Percentiles rank a stretch among this genome's conserved stretches.
Evolutionary conservation across 1,284 basidiomycete genomes (phyloP).

Genomic region (Mycosarcoma maydis): DNA sequence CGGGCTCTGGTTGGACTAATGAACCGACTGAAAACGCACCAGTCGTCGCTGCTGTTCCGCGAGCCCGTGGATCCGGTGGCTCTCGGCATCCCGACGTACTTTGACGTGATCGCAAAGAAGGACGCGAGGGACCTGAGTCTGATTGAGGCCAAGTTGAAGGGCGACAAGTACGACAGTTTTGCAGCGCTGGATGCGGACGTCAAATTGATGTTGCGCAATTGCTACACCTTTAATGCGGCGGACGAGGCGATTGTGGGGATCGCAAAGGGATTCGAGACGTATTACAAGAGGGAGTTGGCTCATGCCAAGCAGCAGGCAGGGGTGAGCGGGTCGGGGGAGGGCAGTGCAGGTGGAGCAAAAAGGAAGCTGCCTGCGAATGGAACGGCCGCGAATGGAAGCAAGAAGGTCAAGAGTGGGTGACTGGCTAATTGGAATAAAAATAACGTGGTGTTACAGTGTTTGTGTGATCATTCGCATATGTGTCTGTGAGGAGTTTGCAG

Average conservation of each 20-base stretch:
- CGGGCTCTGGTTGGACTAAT: constrained; percentile 79
- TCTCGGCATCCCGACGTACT: constrained; percentile 82
- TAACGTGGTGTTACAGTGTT: no score
- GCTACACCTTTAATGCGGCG: constrained; percentile 82
- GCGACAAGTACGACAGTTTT: constrained; percentile 80
- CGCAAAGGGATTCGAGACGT: constrained; percentile 66
- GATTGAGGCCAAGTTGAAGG: constrained; percentile 83
- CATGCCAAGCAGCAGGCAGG: constrained; percentile 42
- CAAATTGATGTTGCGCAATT: constrained; percentile 84
- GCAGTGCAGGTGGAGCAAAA: constrained; percentile 3
- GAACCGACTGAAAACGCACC: constrained; percentile 69
- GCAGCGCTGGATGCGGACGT: constrained; percentile 83
- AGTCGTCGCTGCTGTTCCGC: constrained; percentile 67
- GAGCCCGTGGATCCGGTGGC: constrained; percentile 76
- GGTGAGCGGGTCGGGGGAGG: constrained; percentile 1
- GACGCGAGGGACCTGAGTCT: constrained; percentile 86
- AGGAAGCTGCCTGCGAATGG: constrained; percentile 10
- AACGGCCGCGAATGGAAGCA: constrained; percentile 6
- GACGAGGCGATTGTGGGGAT: constrained; percentile 77
- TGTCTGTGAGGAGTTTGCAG: no score
- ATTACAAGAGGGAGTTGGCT: constrained; percentile 59
- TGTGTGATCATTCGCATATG: no score
- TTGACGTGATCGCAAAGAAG: constrained; percentile 80
- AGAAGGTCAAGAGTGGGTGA: constrained; percentile 35
- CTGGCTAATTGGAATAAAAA: no score